Evolutionary conservation across 83 land plant genomes (phyloP).

Genomic region (Diphasiastrum complanatum): DNA sequence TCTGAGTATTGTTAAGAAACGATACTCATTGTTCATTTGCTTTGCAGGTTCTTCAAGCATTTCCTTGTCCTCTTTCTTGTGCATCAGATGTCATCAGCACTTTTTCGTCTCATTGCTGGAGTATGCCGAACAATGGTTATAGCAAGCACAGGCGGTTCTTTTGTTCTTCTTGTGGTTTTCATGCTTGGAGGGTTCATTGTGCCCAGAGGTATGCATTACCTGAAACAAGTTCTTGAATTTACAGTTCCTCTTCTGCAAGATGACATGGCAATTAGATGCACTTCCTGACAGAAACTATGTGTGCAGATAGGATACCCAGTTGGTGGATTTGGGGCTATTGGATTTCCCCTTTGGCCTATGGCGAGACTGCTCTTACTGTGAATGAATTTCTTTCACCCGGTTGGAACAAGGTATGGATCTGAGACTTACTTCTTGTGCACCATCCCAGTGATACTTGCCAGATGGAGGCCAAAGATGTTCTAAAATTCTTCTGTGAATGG

Average conservation of each 20-base stretch:
- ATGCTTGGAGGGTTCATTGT: constrained; percentile 69
- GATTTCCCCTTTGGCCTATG: constrained; percentile 45
- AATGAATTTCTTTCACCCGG: constrained; percentile 40
- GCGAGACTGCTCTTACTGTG: constrained; percentile 31
- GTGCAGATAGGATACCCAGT: constrained; percentile 22
- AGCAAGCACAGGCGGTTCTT: constrained; percentile 55
- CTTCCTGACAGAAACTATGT: background rate
- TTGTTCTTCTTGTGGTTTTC: constrained; percentile 48
- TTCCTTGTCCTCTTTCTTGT: constrained; percentile 45
- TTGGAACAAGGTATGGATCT: constrained; percentile 30
- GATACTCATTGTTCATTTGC: background rate
- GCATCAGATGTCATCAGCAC: constrained; percentile 57
- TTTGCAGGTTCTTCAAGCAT: constrained; percentile 61
- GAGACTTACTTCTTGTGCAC: background rate
- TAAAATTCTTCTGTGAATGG: background rate
- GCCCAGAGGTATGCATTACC: constrained; percentile 36
- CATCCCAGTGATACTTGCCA: background rate
- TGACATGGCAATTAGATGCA: background rate
- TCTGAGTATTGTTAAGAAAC: background rate
- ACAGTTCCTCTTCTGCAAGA: background rate
- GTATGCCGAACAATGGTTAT: constrained; percentile 57
- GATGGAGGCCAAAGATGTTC: background rate
- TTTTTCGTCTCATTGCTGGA: constrained; percentile 53
- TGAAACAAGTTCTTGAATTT: background rate
- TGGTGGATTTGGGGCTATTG: constrained; percentile 47